Conservation (phyloP, 2,329 filamentous ascomycete genomes). For the Calonectria hawksworthii region DNA sequence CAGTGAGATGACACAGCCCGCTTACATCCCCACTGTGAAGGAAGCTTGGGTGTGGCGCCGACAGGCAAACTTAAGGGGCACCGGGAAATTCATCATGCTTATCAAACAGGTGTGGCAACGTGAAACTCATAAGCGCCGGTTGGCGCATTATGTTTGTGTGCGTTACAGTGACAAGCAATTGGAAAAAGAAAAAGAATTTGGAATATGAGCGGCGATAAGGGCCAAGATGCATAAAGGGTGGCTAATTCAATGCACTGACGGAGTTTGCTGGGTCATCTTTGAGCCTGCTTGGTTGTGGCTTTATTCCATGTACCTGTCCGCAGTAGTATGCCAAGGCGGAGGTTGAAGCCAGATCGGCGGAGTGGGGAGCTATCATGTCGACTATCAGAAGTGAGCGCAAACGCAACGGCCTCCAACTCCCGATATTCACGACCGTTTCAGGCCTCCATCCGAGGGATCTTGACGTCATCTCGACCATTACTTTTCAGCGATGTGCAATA, state of each 20-base stretch:
- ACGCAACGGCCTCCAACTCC: neutral
- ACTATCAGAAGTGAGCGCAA: neutral
- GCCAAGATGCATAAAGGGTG: neutral
- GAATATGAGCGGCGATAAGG: neutral
- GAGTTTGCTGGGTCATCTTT: neutral
- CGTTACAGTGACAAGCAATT: neutral
- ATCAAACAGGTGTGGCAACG: neutral
- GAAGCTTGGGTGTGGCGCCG: neutral
- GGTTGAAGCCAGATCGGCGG: neutral
- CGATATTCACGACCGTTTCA: neutral
- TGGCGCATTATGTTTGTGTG: too few relatives aligned
- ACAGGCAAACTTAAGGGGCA: neutral
- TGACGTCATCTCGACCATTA: neutral
- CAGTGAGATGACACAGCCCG: constrained; percentile 6
- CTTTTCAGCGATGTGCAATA: neutral
- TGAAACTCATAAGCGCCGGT: neutral
- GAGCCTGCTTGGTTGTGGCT: neutral
- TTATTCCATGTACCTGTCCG: neutral
- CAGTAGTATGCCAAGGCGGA: neutral
- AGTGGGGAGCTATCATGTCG: neutral
- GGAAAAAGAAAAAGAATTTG: too few relatives aligned
- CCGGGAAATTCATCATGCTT: neutral
- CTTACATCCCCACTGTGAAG: neutral
- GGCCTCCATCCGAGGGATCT: neutral
- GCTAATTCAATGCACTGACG: neutral